Percentiles rank a stretch among this genome's conserved stretches.
Evolutionary conservation across 768 basidiomycete species (phyloP).

Genomic region (Fomitopsis pulvina): DNA sequence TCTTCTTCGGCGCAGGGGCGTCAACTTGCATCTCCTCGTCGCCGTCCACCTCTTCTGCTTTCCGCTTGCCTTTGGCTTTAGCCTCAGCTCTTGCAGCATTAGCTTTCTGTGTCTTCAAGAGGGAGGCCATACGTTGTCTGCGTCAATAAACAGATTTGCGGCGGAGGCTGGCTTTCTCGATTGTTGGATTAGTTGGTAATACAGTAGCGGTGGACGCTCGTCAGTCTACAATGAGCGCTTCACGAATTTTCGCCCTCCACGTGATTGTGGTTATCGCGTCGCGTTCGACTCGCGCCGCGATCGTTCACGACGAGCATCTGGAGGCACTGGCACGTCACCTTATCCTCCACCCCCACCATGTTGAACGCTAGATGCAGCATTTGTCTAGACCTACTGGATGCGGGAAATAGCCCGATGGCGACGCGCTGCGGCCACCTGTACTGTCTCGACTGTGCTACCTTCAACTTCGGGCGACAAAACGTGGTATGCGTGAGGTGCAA

Average conservation of each 20-base stretch:
- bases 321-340: not conserved
- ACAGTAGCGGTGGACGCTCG: not conserved
- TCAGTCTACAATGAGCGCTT: not conserved
- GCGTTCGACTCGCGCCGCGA: too few relatives aligned
- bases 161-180: too few relatives aligned
- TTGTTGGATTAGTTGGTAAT: too few relatives aligned
- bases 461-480: conserved; percentile 12
- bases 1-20: conserved; percentile 37
- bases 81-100: conserved; percentile 44
- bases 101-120: conserved; percentile 54
- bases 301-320: too few relatives aligned
- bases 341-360: not conserved
- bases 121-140: conserved; percentile 73
- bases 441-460: conserved; percentile 20
- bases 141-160: too few relatives aligned
- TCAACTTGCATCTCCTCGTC: conserved; percentile 45
- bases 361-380: conserved; percentile 12
- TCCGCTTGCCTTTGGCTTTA: conserved; percentile 41
- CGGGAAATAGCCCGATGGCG: conserved; percentile 7
- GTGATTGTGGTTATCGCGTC: not conserved
- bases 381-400: conserved; percentile 13
- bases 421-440: conserved; percentile 22
- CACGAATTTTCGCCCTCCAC: not conserved
- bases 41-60: conserved; percentile 60
- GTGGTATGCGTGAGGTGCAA: conserved; percentile 18